Evolutionary conservation across 805 yeast species (phyloP).

Genomic region (Saturnispora dispora): DNA sequence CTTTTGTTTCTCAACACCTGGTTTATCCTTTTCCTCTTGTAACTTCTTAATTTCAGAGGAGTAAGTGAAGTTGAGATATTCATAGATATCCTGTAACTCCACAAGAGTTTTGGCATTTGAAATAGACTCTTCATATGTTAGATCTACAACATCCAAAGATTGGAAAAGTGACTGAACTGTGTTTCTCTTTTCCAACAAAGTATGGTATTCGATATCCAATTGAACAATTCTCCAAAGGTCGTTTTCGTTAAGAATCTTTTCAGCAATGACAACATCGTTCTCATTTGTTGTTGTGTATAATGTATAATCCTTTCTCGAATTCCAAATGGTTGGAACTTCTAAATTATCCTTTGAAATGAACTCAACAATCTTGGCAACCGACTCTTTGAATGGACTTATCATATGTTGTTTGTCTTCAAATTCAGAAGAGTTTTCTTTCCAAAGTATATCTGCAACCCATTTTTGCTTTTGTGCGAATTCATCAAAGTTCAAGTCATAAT

Average conservation of each 20-base stretch:
- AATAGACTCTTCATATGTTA: slow-evolving; percentile 46
- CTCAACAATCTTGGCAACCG: slow-evolving; percentile 63
- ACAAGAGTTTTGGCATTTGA: slow-evolving; percentile 51
- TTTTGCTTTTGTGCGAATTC: slow-evolving; percentile 65
- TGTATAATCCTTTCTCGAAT: slow-evolving; percentile 86
- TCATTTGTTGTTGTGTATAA: slow-evolving; percentile 38
- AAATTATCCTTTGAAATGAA: slow-evolving; percentile 67
- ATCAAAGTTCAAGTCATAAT: slow-evolving; percentile 57
- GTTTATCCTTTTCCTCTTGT: slow-evolving; percentile 12
- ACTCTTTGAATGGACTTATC: slow-evolving; percentile 48
- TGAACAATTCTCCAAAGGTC: slow-evolving; percentile 89
- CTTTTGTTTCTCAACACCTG: slow-evolving; percentile 16
- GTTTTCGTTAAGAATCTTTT: slow-evolving; percentile 58
- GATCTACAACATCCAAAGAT: slow-evolving; percentile 48
- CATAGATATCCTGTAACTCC: slow-evolving; percentile 80
- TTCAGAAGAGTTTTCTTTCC: slow-evolving; percentile 43
- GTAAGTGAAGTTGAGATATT: slow-evolving; percentile 67
- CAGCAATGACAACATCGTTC: slow-evolving; percentile 36
- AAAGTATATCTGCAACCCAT: slow-evolving; percentile 69
- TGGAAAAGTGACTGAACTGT: slow-evolving; percentile 46
- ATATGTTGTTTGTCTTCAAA: slow-evolving; percentile 28
- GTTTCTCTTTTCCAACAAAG: slow-evolving; percentile 64
- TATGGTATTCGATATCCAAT: slow-evolving; percentile 82
- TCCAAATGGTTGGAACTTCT: slow-evolving; percentile 94
- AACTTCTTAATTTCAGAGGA: slow-evolving; percentile 48